Evolutionary conservation across 2,329 filamentous ascomycete genomes (phyloP).

Genomic region (Aspergillus novofumigatus): DNA sequence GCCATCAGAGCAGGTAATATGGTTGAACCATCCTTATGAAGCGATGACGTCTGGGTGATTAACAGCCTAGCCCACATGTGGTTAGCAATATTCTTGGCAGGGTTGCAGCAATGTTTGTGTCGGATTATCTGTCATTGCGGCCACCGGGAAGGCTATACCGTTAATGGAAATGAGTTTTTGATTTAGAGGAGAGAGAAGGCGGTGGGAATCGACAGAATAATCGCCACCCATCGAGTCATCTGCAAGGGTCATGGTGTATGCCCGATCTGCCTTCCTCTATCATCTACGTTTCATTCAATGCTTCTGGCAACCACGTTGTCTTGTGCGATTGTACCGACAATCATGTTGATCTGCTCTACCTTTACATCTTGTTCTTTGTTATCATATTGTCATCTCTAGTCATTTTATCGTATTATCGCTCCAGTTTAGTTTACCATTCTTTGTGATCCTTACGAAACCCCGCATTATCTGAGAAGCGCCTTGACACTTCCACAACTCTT

Average conservation of each 20-base stretch:
- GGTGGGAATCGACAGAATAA: conserved; percentile 5
- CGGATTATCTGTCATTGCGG: conserved; percentile 7
- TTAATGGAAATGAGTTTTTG: neutral
- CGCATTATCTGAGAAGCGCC: neutral
- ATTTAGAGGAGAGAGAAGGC: neutral
- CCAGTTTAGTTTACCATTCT: neutral
- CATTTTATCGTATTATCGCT: conserved; percentile 2
- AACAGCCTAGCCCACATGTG: neutral
- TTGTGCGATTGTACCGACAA: conserved; percentile 13
- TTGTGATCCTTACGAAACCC: conserved; percentile 2
- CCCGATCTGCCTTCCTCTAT: conserved; percentile 1
- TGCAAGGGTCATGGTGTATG: conserved; percentile 3
- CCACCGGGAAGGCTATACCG: neutral
- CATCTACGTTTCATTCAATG: conserved; percentile 8
- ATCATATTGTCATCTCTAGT: conserved; percentile 2
- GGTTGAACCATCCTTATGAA: neutral
- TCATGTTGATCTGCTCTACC: conserved; percentile 16
- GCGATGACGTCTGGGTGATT: conserved; percentile 2
- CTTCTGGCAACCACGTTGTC: conserved; percentile 7
- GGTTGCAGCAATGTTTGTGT: neutral
- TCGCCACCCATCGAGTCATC: conserved; percentile 16
- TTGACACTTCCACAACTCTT: neutral
- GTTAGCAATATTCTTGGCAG: neutral
- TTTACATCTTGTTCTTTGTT: conserved; percentile 1
- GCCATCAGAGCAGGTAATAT: neutral